Evolutionary conservation across 345 rosid species (phyloP), one percentile per base, ranked within the genome.

Genomic region (Pugionium dolabratum): DNA sequence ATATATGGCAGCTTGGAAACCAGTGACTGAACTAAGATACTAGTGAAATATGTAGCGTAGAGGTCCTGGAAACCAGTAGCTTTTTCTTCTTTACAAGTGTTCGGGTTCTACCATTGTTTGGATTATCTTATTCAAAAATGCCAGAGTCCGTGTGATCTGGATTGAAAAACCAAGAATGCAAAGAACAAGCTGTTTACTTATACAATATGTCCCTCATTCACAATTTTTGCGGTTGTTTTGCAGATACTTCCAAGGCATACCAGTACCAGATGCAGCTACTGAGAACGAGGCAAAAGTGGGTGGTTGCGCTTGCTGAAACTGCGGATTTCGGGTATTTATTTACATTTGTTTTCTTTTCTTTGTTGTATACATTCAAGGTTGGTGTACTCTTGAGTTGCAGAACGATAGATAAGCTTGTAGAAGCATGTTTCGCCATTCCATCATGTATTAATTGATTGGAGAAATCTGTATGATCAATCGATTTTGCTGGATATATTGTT

Each of bases 231-330:
- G 44, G 2, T 47, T 7, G 25, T 4, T 27, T 54, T 69, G 77
- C 88, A 91, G 96, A 45, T 91, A 85, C 54, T 88, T 74, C 75
- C 84, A 59, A 70, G 85, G 86, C 7, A 77, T 89, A 49, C 79
- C 36, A 34, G 36, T 34, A 18, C 18, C 96, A 31, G 92, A 84
- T 36, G 72, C 82, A 62, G 73, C 78, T 60, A 76, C 92, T 4
- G 96, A 91, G 59, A 79, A 49, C 47, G 95, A 86, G 69, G 87
- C 63, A 27, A 73, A 54, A 66, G 78, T 80, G 73, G 84, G 96
- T 63, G 92, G 92, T 3, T 91, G 98, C 62, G 89, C 86, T 8
- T 91, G 94, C 78, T 91, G 36, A 62, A 81, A 69, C 48, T 6
- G 36, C 36, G 1, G 36, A 18, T 18, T 18, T 18, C 36, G 1